A percentile compares a stretch with the other conserved stretches of the same genome.
Evolutionary conservation across 1,139 yeast species (phyloP).

Genomic region (Citeromyces hawaiiensis): DNA sequence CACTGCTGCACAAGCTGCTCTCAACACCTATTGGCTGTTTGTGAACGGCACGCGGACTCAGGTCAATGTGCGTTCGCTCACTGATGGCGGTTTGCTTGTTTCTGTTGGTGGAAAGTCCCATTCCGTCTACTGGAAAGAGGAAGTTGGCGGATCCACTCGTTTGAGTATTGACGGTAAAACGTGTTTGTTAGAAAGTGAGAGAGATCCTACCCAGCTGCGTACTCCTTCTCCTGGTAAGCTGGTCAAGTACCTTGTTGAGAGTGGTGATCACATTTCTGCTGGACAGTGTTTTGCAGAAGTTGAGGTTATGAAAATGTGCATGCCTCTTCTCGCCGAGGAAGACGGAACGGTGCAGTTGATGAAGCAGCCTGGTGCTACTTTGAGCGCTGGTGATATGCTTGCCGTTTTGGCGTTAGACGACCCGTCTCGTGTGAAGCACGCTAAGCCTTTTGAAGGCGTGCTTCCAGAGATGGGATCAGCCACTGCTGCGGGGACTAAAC

Average conservation of each 20-base stretch:
- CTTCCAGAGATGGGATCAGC: constrained; percentile 84
- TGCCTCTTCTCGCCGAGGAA: constrained; percentile 86
- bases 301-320: constrained; percentile 98
- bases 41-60: constrained; percentile 87
- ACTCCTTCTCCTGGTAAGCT: constrained; percentile 98
- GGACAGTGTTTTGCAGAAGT: constrained; percentile 98
- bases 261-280: constrained; percentile 83
- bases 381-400: constrained; percentile 90
- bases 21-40: constrained; percentile 74
- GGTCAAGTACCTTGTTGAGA: constrained; percentile 84
- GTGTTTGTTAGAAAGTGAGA: constrained; percentile 84
- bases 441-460: constrained; percentile 89
- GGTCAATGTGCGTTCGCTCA: constrained; percentile 73
- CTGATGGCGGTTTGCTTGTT: constrained; percentile 89
- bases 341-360: constrained; percentile 86
- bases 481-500: constrained; percentile 67
- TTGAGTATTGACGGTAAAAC: constrained; percentile 91
- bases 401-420: constrained; percentile 92
- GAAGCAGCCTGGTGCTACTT: constrained; percentile 97
- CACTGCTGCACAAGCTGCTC: constrained; percentile 87
- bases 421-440: constrained; percentile 95
- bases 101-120: constrained; percentile 89
- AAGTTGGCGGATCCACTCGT: constrained; percentile 94
- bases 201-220: constrained; percentile 96
- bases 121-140: constrained; percentile 84